Percentiles rank a stretch among this genome's conserved stretches.
Evolutionary conservation across 768 basidiomycete species (phyloP).

Genomic region (Russula earlei): DNA sequence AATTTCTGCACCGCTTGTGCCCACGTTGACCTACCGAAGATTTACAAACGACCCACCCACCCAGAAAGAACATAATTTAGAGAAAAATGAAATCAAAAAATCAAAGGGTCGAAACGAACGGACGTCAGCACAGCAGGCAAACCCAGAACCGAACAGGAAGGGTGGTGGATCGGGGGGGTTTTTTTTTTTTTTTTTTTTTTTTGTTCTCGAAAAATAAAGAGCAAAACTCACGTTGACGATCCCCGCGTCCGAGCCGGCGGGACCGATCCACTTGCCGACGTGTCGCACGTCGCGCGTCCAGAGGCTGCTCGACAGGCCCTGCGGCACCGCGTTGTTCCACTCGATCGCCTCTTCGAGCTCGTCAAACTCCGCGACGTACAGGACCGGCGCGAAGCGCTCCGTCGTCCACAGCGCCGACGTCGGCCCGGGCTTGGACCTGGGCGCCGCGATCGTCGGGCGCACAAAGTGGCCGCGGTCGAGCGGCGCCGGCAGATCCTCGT

Average conservation of each 20-base stretch:
- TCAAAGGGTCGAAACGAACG: no score
- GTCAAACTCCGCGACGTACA: slow-evolving; percentile 82
- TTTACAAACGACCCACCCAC: neutral
- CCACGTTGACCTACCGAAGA: slow-evolving; percentile 47
- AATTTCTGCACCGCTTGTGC: slow-evolving; percentile 63
- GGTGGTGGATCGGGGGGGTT: no score
- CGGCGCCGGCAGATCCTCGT: slow-evolving; percentile 31
- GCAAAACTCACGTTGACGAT: slow-evolving; percentile 71
- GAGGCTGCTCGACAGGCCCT: slow-evolving; percentile 85
- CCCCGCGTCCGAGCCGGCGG: slow-evolving; percentile 80
- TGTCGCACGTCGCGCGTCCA: slow-evolving; percentile 83
- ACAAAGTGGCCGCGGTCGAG: slow-evolving; percentile 78
- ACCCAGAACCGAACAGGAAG: no score
- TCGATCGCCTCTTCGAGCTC: slow-evolving; percentile 77
- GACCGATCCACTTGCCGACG: slow-evolving; percentile 88
- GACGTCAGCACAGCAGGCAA: neutral
- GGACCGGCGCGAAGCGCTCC: slow-evolving; percentile 83
- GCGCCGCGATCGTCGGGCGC: slow-evolving; percentile 63
- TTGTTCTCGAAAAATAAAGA: neutral
- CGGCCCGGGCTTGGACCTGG: neutral
- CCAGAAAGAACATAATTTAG: neutral
- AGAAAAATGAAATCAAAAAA: neutral
- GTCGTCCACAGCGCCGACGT: slow-evolving; percentile 50
- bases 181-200: no score
- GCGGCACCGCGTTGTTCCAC: slow-evolving; percentile 86